phyloP scores from a whole-genome alignment of 805 yeast species.

The Novakomyces olei region DNA sequence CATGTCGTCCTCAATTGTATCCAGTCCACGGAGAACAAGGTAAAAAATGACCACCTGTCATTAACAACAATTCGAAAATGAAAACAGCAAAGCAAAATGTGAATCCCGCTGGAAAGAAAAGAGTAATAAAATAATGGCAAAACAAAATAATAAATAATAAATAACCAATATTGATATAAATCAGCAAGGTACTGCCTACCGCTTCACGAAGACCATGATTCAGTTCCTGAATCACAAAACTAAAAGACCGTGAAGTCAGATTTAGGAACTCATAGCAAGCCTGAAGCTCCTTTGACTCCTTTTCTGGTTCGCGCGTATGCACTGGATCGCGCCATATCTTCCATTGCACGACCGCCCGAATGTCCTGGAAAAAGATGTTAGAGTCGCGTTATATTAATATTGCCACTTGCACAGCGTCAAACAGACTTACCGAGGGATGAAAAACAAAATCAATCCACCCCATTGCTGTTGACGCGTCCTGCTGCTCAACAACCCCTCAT shows the following conservation, averaged over 20 bases:
- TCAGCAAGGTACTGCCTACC: too few relatives aligned
- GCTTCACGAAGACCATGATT: constrained; percentile 73
- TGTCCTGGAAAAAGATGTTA: constrained; percentile 2
- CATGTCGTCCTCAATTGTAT: constrained; percentile 94
- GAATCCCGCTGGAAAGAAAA: not conserved
- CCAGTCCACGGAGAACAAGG: constrained; percentile 68
- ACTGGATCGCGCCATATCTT: constrained; percentile 30
- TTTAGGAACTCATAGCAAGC: constrained; percentile 48
- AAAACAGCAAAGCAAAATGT: too few relatives aligned
- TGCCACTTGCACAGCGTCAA: too few relatives aligned
- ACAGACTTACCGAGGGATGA: too few relatives aligned
- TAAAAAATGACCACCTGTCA: constrained; percentile 57
- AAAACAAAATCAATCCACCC: too few relatives aligned
- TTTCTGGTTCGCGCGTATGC: constrained; percentile 26
- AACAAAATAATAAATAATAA: not conserved
- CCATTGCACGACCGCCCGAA: constrained; percentile 10
- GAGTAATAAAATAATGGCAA: not conserved
- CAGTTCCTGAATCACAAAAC: constrained; percentile 77
- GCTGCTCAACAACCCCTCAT: too few relatives aligned
- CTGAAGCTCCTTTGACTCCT: constrained; percentile 24
- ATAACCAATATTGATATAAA: too few relatives aligned
- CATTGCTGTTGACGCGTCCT: too few relatives aligned
- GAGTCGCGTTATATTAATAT: too few relatives aligned
- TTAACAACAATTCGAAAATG: not conserved
- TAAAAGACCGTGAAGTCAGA: constrained; percentile 71